Evolutionary conservation across 306 rosid genomes (phyloP), one percentile per base, ranked within the genome.

Genomic region (Pueraria montana): DNA sequence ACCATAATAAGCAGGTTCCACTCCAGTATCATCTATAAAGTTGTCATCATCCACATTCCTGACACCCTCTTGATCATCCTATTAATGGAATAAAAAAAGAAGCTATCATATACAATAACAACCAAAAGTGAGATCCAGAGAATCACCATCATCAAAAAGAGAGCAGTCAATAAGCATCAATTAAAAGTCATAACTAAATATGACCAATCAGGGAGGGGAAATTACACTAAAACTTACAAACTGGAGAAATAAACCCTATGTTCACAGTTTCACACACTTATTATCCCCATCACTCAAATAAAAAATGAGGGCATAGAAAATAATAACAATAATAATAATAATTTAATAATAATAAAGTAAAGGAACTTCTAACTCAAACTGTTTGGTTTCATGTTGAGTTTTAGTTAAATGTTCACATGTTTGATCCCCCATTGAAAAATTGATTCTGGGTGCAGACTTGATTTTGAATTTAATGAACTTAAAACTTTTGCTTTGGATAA

Each of bases 1-100:
- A 50, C 84, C 93, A 80, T 92, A 96, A 8, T 84, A 83, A 56
- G 87, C 92, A 76, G 90, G 97, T 26, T 96, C 98, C 62, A 94
- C 97, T 43, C 97, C 97, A 66, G 69, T 94, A 87, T 96, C 99
- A 83, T 96, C 99, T 80, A 96, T 96, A 71, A 96, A 96, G 91
- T 91, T 96, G 76, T 96, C 98, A 82, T 96, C 99, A 70, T 96
- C 99, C 48, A 91, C 1, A 48, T 88, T 91, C 87, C 97, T 89
- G 66, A 43, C 67, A 80, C 99, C 98, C 68, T 96, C 97, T 0
- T 81, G 87, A 84, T 96, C 99, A 71, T 96, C 98, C 99, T 96
- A 59, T 69, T 56, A 78, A 84, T 68, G 38, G 72, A 76, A 82
- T 49, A 63, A 27, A 71, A 11, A 11, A 69, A 34, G 4, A 23